Base-by-base conservation (phyloP, 768 basidiomycete genomes). In the Lactarius indigo region DNA sequence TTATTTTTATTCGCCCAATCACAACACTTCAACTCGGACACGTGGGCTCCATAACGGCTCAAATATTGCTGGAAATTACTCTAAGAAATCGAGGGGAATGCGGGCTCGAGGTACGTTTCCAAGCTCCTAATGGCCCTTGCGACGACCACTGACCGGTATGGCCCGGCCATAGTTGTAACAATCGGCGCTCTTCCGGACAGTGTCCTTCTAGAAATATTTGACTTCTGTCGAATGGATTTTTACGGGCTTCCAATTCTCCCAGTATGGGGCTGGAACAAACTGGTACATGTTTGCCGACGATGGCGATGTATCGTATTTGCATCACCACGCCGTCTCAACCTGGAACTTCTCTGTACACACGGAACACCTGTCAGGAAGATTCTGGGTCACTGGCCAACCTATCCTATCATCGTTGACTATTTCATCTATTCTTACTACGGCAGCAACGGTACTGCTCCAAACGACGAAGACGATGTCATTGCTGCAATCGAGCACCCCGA, bases 301-400 rank as follows among this genome's bases (percentile, higher is more conserved):
- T 62, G 61, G 61, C 52, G 61, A 18, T 2, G 15, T 26, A 18
- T 64, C 35, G 39, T 58, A 13, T 35, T 64, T 42, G 31, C 35
- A 4, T 55, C 61, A 13, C 52, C 37, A 15, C 18, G 15, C 26
- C 37, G 37, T 26, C 37, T 61, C 3, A 35, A 35, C 13, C 61
- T 54, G 8, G 17, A 35, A 18, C 61, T 55, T 17, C 23, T 62
- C 28, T 62, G 61, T 6, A 41, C 26, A 20, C 1, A 54, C 5
- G 33, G 35, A 15, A 61, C 61, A 17, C 37, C 61, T 5, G 61
- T 55, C 20, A 23, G n/a, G n/a, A 23, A 23, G n/a, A 47, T 10
- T 12, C 5, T 23, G 12, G 47, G 47, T 23, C 13, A 23, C 47
- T 50, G n/a, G 47, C 47, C 23, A 10, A n/a, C 44, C n/a, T 47